Percentiles rank a stretch among this genome's conserved stretches.
These are phyloP conservation scores for Fagus sylvatica DNA, from an alignment of 306 rosid genomes.

Conservation along the genomic window DNA sequence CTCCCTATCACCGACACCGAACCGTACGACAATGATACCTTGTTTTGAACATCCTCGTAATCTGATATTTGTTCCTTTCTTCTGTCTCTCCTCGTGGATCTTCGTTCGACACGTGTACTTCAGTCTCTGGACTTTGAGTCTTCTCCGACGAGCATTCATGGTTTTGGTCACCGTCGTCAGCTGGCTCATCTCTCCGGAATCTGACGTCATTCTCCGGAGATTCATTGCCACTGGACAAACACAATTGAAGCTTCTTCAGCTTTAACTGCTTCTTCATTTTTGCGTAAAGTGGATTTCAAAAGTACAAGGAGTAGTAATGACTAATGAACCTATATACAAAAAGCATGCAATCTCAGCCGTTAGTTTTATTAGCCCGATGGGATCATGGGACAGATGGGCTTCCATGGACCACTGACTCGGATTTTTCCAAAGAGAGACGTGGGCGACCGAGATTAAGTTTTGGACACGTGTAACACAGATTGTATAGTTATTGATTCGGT, in stretches of 20 bases:
- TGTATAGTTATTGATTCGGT: constrained; percentile 27
- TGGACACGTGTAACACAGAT: constrained; percentile 51
- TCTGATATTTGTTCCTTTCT: not conserved
- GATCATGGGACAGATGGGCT: constrained; percentile 51
- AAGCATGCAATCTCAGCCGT: constrained; percentile 39
- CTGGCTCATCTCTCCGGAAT: constrained; percentile 20
- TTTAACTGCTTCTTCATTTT: constrained; percentile 15
- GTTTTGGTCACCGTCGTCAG: constrained; percentile 5
- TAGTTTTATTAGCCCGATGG: not conserved
- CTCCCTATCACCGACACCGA: constrained; percentile 64
- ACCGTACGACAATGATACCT: constrained; percentile 38
- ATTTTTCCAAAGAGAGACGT: constrained; percentile 46
- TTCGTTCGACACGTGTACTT: constrained; percentile 48
- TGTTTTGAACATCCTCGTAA: constrained; percentile 24
- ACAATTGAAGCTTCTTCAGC: not conserved
- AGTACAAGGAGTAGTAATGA: too few species aligned
- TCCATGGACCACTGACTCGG: constrained; percentile 35
- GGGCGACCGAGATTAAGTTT: constrained; percentile 52
- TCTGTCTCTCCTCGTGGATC: constrained; percentile 13
- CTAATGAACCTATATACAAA: not conserved
- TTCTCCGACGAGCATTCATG: constrained; percentile 31
- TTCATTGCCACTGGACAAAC: not conserved
- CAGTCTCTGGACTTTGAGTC: constrained; percentile 44
- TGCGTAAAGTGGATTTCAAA: not conserved
- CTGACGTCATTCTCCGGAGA: not conserved